Evolutionary conservation across 306 rosid genomes (phyloP).

Genomic region (Fragaria ananassa): DNA sequence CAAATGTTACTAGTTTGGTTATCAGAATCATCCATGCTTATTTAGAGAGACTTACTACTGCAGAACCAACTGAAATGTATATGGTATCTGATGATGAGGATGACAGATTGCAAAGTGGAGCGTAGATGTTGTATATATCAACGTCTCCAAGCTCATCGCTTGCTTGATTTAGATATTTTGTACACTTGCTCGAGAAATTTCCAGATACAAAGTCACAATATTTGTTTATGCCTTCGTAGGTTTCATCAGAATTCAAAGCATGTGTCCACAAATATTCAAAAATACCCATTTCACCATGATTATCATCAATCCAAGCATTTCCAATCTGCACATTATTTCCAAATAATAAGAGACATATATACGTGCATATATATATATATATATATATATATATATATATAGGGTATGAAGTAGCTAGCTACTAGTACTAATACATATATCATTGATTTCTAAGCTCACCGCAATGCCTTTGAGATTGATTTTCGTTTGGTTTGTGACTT

Average conservation of each 20-base stretch:
- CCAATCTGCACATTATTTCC: conserved; percentile 37
- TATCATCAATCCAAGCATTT: conserved; percentile 53
- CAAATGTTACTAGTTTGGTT: neutral
- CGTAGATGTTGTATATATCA: conserved; percentile 45
- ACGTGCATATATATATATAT: neutral
- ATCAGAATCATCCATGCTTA: neutral
- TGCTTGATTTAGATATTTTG: conserved; percentile 6
- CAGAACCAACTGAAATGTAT: neutral
- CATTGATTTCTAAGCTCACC: conserved; percentile 29
- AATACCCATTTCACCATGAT: conserved; percentile 32
- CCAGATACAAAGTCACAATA: conserved; percentile 23
- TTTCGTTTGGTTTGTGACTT: conserved; percentile 23
- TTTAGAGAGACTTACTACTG: conserved; percentile 41
- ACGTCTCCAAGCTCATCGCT: conserved; percentile 27
- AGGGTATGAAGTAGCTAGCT: neutral
- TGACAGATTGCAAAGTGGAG: conserved; percentile 29
- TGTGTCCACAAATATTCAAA: conserved; percentile 53
- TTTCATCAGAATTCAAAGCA: conserved; percentile 50
- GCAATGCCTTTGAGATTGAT: conserved; percentile 46
- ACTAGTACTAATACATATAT: neutral
- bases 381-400: neutral
- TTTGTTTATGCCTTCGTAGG: conserved; percentile 34
- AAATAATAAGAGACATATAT: neutral
- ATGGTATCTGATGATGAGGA: neutral
- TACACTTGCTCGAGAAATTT: neutral